phyloP scores from a whole-genome alignment of 768 basidiomycete genomes.

The Leucogyrophana mollusca region DNA sequence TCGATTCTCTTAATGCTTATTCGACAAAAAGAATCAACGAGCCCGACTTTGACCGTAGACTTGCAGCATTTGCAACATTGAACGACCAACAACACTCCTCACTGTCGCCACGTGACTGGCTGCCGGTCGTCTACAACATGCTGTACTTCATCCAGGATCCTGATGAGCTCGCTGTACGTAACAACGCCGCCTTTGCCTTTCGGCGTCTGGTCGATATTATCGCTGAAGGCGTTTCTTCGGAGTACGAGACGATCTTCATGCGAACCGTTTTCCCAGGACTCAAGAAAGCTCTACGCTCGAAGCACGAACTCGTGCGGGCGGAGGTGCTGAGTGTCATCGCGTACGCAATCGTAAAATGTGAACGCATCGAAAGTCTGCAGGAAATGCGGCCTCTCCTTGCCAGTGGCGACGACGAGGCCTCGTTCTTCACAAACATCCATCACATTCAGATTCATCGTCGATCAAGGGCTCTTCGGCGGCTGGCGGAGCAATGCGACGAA shows the following conservation, averaged over 20 bases:
- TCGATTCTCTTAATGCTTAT: slow-evolving; percentile 81
- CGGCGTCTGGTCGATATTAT: slow-evolving; percentile 74
- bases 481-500: slow-evolving; percentile 73
- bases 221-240: slow-evolving; percentile 35
- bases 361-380: slow-evolving; percentile 54
- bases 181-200: slow-evolving; percentile 73
- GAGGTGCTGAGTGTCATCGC: slow-evolving; percentile 82
- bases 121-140: slow-evolving; percentile 80
- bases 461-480: slow-evolving; percentile 79
- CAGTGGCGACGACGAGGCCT: slow-evolving; percentile 89
- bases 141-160: slow-evolving; percentile 87
- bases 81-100: slow-evolving; percentile 62
- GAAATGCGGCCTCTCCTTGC: slow-evolving; percentile 84
- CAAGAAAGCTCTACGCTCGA: slow-evolving; percentile 76
- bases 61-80: slow-evolving; percentile 69
- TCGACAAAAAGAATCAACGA: slow-evolving; percentile 83
- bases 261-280: slow-evolving; percentile 73
- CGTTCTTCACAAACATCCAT: slow-evolving; percentile 94
- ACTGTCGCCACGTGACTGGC: slow-evolving; percentile 65
- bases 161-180: slow-evolving; percentile 83
- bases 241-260: slow-evolving; percentile 56
- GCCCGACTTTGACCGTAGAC: slow-evolving; percentile 86
- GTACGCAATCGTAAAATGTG: slow-evolving; percentile 66
- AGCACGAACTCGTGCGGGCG: slow-evolving; percentile 81
- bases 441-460: slow-evolving; percentile 93